Percentiles rank a stretch among this genome's conserved stretches.
Evolutionary conservation across 2,329 filamentous ascomycete genomes (phyloP).

Genomic region (Sclerotiophoma versabilis): DNA sequence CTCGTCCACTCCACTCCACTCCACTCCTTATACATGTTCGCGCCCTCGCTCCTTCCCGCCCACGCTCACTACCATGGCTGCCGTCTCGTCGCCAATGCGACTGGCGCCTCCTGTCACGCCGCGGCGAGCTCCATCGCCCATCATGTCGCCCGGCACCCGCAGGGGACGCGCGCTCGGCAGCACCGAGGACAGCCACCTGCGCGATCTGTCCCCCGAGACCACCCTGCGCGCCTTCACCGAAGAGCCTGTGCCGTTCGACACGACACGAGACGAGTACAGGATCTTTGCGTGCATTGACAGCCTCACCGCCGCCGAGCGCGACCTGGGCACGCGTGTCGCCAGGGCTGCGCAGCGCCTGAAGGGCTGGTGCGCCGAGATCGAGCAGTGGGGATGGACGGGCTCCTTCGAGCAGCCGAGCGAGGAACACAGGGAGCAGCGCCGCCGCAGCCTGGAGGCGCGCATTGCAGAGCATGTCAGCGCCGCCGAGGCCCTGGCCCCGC

Average conservation of each 20-base stretch:
- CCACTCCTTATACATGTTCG: constrained; percentile 31
- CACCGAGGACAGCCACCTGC: constrained; percentile 44
- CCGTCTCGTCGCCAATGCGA: constrained; percentile 40
- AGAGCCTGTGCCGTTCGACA: constrained; percentile 53
- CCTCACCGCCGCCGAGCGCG: constrained; percentile 70
- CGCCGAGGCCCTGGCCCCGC: constrained; percentile 33
- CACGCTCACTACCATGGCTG: constrained; percentile 31
- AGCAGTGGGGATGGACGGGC: constrained; percentile 66
- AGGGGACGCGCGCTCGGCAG: constrained; percentile 33
- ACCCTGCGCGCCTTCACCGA: constrained; percentile 54
- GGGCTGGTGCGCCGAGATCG: constrained; percentile 77
- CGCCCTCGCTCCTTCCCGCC: constrained; percentile 27
- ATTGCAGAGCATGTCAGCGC: constrained; percentile 41
- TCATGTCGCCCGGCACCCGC: constrained; percentile 43
- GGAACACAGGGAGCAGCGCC: constrained; percentile 33
- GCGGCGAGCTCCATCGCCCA: constrained; percentile 41
- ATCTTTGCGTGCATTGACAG: constrained; percentile 64
- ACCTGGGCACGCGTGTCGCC: constrained; percentile 74
- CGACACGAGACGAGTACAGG: constrained; percentile 50
- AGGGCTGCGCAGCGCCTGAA: constrained; percentile 74
- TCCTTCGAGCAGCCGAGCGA: constrained; percentile 53
- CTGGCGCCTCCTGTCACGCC: constrained; percentile 44
- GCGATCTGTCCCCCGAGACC: constrained; percentile 50
- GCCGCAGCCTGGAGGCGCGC: constrained; percentile 42
- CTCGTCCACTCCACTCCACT: constrained; percentile 10